Evolutionary conservation across 2,329 filamentous ascomycete genomes (phyloP).

Genomic region (Arachnopeziza araneosa): DNA sequence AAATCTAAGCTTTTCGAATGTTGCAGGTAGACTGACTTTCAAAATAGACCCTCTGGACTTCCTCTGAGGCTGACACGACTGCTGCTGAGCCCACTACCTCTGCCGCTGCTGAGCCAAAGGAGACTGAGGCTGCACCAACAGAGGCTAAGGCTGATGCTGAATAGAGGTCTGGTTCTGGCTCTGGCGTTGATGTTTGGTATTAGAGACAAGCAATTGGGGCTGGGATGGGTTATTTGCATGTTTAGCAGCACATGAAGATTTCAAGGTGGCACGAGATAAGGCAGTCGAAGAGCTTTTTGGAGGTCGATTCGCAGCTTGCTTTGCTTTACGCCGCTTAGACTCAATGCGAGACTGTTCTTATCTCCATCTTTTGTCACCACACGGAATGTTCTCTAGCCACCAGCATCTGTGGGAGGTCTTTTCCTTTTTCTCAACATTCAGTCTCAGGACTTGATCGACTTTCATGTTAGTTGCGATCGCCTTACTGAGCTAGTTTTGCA

Average conservation of each 20-base stretch:
- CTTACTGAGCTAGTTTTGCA: background rate
- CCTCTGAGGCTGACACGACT: constrained; percentile 88
- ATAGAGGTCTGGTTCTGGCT: constrained; percentile 23
- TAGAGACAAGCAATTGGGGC: constrained; percentile 26
- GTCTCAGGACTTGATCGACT: background rate
- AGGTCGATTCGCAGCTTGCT: constrained; percentile 27
- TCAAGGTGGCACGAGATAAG: constrained; percentile 20
- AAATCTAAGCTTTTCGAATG: background rate
- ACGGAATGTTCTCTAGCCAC: background rate
- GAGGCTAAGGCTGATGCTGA: constrained; percentile 30
- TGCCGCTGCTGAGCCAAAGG: constrained; percentile 43
- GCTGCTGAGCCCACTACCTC: constrained; percentile 39
- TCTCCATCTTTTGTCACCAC: constrained; percentile 16
- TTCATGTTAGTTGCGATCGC: constrained; percentile 11
- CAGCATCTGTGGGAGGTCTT: constrained; percentile 10
- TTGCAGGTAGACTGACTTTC: background rate
- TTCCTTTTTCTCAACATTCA: constrained; percentile 8
- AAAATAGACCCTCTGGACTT: constrained; percentile 94
- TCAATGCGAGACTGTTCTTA: constrained; percentile 28
- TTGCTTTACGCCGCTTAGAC: constrained; percentile 28
- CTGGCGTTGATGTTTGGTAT: constrained; percentile 31
- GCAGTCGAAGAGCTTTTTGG: constrained; percentile 22
- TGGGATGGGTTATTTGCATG: constrained; percentile 27
- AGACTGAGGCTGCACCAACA: constrained; percentile 45
- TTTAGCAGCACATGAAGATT: constrained; percentile 25